Base-by-base conservation (phyloP, 2,329 filamentous ascomycete species). In the Coniochaeta sp. region DNA sequence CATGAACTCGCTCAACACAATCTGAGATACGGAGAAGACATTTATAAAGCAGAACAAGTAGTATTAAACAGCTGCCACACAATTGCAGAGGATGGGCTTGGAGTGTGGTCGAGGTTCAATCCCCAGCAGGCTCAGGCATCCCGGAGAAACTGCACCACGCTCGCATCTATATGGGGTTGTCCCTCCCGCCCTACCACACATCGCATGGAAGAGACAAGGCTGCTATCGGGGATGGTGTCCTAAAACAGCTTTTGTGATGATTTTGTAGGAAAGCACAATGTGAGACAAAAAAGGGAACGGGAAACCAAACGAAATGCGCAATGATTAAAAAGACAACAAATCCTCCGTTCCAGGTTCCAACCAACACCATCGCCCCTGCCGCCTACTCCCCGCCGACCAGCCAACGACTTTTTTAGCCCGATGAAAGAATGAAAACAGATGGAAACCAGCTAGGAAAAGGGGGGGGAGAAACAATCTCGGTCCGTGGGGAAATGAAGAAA, bases 331-430 rank as follows among this genome's bases (percentile, higher is more conserved):
- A 61, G 59, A 63, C 58, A 62, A 61, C 58, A 59, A 64, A 59
- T 54, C 58, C 63, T 60, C 57, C 62, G 62, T 58, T 62, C 56
- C 63, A 63, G 50, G 28, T 58, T 61, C 64, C 58, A 60, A 63
- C 62, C 64, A 65, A 66, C 64, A 65, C 66, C 64, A 61, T 64
- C 63, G 64, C 64, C 63, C 62, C 64, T 63, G 58, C 63, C 64
- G 62, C 60, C 62, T 59, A 60, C 62, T 59, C 57, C 52, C 59
- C 58, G 61, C 60, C 55, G 60, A 24, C 60, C 62, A 65, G 60
- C 64, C 65, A 63, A 60, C 47, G 47, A 52, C 47, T 52, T 52
- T 44, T 52, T 52, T 52, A 52, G 40, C 31, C 47, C 47, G 47
- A 52, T 52, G 47, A 60, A 65, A 67, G 63, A 47, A 57, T 61